Evolutionary conservation across 2,329 filamentous ascomycete genomes (phyloP).

Genomic region (Fusarium veterinarium): DNA sequence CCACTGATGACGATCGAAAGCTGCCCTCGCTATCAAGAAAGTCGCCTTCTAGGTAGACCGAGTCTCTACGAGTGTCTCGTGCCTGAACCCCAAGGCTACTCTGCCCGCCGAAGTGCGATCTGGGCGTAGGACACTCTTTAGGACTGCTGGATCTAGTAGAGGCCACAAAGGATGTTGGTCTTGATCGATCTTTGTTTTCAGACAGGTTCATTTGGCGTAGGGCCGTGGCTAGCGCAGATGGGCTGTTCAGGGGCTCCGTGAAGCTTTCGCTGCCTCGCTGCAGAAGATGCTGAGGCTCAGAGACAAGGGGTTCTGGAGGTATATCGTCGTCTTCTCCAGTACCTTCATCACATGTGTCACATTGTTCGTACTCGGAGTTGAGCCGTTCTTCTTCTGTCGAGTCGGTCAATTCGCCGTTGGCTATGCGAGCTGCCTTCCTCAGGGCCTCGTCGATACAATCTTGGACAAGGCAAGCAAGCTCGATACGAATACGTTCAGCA

Average conservation of each 20-base stretch:
- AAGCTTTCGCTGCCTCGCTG: conserved; percentile 28
- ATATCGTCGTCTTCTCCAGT: conserved; percentile 37
- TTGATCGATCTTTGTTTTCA: conserved; percentile 54
- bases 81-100: conserved; percentile 66
- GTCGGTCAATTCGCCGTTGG: conserved; percentile 85
- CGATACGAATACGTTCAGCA: conserved; percentile 91
- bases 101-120: conserved; percentile 76
- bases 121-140: conserved; percentile 88
- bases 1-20: conserved; percentile 80
- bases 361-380: conserved; percentile 44
- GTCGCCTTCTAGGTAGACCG: conserved; percentile 86
- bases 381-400: conserved; percentile 71
- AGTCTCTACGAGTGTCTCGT: conserved; percentile 77
- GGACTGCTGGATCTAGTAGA: conserved; percentile 92
- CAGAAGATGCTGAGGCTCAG: conserved; percentile 24
- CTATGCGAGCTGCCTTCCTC: conserved; percentile 88
- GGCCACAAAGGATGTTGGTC: conserved; percentile 64
- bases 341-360: conserved; percentile 53
- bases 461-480: conserved; percentile 92
- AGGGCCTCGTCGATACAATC: conserved; percentile 95
- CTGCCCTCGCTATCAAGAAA: conserved; percentile 88
- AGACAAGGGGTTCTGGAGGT: conserved; percentile 23
- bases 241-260: conserved; percentile 47
- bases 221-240: conserved; percentile 68
- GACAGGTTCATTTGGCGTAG: conserved; percentile 56